These are phyloP conservation scores for Trametes villosa DNA, from an alignment of 768 basidiomycete genomes.

Conservation along the genomic window DNA sequence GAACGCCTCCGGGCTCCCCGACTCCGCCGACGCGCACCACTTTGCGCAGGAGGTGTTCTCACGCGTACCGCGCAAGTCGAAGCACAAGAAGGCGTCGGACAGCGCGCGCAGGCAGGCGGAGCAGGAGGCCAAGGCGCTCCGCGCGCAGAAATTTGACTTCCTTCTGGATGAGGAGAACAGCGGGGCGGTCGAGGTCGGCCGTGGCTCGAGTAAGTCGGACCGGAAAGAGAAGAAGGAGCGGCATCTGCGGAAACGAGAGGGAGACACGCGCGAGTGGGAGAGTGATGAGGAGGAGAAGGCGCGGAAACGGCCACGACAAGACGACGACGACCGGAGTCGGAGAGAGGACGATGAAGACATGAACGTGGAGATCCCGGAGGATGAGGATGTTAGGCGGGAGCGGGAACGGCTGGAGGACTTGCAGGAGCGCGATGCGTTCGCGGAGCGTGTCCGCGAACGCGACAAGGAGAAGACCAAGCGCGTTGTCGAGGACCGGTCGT, in stretches of 20 bases:
- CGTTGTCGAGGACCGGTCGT: constrained; percentile 89
- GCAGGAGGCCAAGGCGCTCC: constrained; percentile 70
- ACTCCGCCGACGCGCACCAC: constrained; percentile 75
- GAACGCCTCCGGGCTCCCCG: constrained; percentile 76
- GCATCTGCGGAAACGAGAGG: constrained; percentile 78
- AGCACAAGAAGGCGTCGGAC: constrained; percentile 59
- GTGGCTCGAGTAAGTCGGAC: constrained; percentile 37
- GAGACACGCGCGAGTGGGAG: constrained; percentile 85
- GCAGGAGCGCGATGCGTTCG: constrained; percentile 90
- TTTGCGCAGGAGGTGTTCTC: constrained; percentile 81
- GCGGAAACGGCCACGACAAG: constrained; percentile 63
- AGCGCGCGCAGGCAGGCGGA: constrained; percentile 68
- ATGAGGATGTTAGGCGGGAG: constrained; percentile 71
- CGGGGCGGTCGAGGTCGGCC: constrained; percentile 42
- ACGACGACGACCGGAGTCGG: constrained; percentile 39
- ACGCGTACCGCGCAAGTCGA: constrained; percentile 78
- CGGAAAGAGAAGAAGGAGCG: constrained; percentile 62
- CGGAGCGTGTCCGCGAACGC: constrained; percentile 80
- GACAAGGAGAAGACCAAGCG: constrained; percentile 89
- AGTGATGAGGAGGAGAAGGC: constrained; percentile 85
- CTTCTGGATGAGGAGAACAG: constrained; percentile 79
- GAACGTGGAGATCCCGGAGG: constrained; percentile 59
- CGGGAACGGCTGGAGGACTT: constrained; percentile 78
- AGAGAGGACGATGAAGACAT: constrained; percentile 43
- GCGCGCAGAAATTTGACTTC: constrained; percentile 76